Percentiles rank a stretch among this genome's conserved stretches.
Evolutionary conservation across 352 stramenopile genomes (phyloP).

Genomic region (Phytopythium oedochilum): DNA sequence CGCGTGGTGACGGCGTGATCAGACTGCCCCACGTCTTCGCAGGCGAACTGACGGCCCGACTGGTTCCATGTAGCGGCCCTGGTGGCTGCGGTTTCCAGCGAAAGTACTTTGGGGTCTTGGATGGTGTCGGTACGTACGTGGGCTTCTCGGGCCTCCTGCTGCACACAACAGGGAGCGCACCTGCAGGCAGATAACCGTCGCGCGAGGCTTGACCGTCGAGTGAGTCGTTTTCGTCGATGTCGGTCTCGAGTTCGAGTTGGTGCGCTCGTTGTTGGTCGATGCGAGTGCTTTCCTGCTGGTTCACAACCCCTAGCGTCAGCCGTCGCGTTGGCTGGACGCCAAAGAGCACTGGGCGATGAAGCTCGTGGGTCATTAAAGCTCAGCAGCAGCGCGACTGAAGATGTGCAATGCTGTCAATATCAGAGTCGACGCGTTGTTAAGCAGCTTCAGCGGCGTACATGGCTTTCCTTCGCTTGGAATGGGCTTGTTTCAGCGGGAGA

Average conservation of each 20-base stretch:
- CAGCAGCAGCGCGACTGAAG: background rate
- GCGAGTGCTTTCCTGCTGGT: slow-evolving; percentile 26
- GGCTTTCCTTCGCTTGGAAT: background rate
- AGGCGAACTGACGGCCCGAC: background rate
- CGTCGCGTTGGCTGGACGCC: slow-evolving; percentile 37
- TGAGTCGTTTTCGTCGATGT: slow-evolving; percentile 11
- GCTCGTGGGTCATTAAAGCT: slow-evolving; percentile 39
- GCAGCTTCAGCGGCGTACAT: background rate
- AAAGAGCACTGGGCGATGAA: slow-evolving; percentile 51
- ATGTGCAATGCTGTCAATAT: background rate
- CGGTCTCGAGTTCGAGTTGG: slow-evolving; percentile 4
- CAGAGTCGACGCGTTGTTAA: background rate
- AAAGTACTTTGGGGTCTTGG: slow-evolving; percentile 59
- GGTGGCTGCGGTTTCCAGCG: slow-evolving; percentile 40
- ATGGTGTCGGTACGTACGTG: slow-evolving; percentile 30
- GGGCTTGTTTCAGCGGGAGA: background rate
- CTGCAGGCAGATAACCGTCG: slow-evolving; percentile 16
- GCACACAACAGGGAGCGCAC: slow-evolving; percentile 47
- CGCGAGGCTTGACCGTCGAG: background rate
- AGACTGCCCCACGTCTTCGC: slow-evolving; percentile 1
- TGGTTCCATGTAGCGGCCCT: background rate
- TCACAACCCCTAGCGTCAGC: slow-evolving; percentile 44
- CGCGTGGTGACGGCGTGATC: slow-evolving; percentile 14
- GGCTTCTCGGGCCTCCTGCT: slow-evolving; percentile 34
- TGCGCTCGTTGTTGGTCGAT: slow-evolving; percentile 27